A percentile compares a stretch with the other conserved stretches of the same genome.
These are phyloP conservation scores for Lentinula novae-zelandiae DNA, from an alignment of 1,284 basidiomycete species.

Conservation along the genomic window DNA sequence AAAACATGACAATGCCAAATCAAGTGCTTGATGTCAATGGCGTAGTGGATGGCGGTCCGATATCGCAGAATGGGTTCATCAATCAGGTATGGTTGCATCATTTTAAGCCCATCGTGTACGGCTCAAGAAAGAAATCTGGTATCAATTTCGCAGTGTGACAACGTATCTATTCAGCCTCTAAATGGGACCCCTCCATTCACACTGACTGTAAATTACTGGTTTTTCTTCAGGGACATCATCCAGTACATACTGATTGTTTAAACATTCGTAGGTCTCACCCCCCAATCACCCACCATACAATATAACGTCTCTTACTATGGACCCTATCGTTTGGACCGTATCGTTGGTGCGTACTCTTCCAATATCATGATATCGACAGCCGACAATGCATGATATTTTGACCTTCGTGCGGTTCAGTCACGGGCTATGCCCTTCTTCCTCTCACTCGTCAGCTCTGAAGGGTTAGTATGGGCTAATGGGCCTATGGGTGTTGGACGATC, in stretches of 20 bases:
- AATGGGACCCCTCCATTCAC: constrained; percentile 48
- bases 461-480: constrained; percentile 42
- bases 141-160: constrained; percentile 34
- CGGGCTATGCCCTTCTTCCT: constrained; percentile 46
- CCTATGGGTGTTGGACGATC: constrained; percentile 42
- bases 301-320: constrained; percentile 38
- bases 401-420: constrained; percentile 21
- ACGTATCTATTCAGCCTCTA: constrained; percentile 37
- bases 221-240: neutral
- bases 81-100: constrained; percentile 33
- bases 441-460: constrained; percentile 40
- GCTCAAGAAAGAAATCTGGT: neutral
- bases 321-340: constrained; percentile 47
- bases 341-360: constrained; percentile 27
- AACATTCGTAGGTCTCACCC: constrained; percentile 36
- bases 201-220: constrained; percentile 33
- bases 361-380: no score
- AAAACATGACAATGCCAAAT: constrained; percentile 41
- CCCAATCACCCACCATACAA: constrained; percentile 46
- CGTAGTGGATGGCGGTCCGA: constrained; percentile 27
- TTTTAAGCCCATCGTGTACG: neutral
- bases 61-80: constrained; percentile 43
- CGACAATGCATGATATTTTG: neutral
- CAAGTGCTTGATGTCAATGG: constrained; percentile 24
- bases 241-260: neutral